phyloP scores from a whole-genome alignment of 2,329 filamentous ascomycete genomes.

The Drechslerella dactyloides region DNA sequence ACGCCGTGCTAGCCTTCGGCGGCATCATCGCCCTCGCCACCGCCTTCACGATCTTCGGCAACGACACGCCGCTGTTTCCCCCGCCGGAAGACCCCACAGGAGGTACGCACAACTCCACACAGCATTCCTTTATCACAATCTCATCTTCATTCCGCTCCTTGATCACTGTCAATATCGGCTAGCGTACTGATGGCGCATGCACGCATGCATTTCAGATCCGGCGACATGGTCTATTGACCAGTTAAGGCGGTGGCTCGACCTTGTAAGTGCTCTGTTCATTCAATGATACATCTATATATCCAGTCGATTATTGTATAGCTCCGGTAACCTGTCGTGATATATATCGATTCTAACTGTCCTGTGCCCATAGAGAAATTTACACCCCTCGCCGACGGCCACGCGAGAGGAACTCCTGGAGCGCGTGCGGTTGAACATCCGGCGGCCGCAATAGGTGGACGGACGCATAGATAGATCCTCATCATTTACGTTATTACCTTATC shows the following conservation, averaged over 20 bases:
- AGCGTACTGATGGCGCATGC: too few relatives aligned
- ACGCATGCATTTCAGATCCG: constrained; percentile 34
- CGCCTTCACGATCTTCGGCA: constrained; percentile 33
- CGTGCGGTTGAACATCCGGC: constrained; percentile 36
- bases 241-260: constrained; percentile 37
- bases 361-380: constrained; percentile 33
- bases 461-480: too few relatives aligned
- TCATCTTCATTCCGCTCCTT: too few relatives aligned
- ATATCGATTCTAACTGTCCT: not conserved
- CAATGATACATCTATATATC: not conserved
- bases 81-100: constrained; percentile 31
- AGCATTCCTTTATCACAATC: not conserved
- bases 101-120: constrained; percentile 16
- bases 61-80: constrained; percentile 45
- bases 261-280: constrained; percentile 9
- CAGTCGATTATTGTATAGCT: too few relatives aligned
- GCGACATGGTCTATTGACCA: constrained; percentile 44
- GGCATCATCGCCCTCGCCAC: constrained; percentile 43
- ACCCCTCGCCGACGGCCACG: constrained; percentile 40
- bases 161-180: too few relatives aligned
- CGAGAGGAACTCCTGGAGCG: constrained; percentile 32
- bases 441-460: constrained; percentile 11
- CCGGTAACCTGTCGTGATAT: not conserved
- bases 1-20: constrained; percentile 47
- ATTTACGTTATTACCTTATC: too few relatives aligned